These are phyloP conservation scores for Rhododendron griersonianum DNA, from an alignment of 148 eudicot genomes.

Conservation along the genomic window DNA sequence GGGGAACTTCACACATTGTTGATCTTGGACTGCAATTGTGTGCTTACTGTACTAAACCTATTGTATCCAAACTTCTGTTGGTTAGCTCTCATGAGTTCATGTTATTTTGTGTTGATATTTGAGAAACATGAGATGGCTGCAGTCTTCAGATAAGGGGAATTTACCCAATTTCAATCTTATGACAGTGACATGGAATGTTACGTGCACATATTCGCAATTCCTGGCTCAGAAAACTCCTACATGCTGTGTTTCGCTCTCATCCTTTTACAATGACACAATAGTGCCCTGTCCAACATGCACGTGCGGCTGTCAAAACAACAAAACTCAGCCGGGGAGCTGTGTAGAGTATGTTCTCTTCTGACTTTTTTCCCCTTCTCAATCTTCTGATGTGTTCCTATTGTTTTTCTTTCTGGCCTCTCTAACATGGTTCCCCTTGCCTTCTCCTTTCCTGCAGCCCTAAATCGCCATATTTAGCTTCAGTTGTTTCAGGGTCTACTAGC, in stretches of 20 bases:
- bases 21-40: not conserved
- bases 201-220: conserved; percentile 61
- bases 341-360: conserved; percentile 34
- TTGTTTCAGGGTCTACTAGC: conserved; percentile 22
- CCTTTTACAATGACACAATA: conserved; percentile 59
- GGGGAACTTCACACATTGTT: not conserved
- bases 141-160: not conserved
- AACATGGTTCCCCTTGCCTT: conserved; percentile 10
- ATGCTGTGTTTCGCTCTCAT: conserved; percentile 59
- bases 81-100: not conserved
- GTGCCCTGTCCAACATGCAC: conserved; percentile 63
- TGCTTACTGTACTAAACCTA: not conserved
- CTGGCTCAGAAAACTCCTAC: conserved; percentile 53
- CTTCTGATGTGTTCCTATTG: not conserved
- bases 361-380: not conserved
- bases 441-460: conserved; percentile 29
- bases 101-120: not conserved
- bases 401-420: not conserved
- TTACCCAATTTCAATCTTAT: not conserved
- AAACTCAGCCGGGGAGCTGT: conserved; percentile 46
- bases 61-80: not conserved
- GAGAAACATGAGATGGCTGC: not conserved
- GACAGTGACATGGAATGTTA: conserved; percentile 77
- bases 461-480: conserved; percentile 38
- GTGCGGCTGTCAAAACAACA: conserved; percentile 58